Percentiles rank a stretch among this genome's conserved stretches.
Conservation (phyloP, 2,329 filamentous ascomycete genomes). For the Pyricularia pennisetigena region DNA sequence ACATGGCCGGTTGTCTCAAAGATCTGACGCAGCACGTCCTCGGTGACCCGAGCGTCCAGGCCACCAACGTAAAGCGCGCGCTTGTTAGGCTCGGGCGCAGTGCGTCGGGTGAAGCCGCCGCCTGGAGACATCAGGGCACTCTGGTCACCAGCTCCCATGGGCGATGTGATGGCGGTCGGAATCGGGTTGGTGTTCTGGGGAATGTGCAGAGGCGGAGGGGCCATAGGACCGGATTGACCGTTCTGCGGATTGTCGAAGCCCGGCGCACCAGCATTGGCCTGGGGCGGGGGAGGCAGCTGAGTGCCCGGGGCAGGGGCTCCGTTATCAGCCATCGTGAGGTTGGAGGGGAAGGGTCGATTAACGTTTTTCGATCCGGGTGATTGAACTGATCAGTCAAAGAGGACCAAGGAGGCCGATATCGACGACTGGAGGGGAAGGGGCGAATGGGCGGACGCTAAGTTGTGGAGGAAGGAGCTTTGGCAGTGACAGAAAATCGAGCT, state of each 20-base stretch:
- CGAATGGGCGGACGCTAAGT: neutral
- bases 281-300: conserved; percentile 61
- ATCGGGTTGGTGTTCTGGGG: conserved; percentile 95
- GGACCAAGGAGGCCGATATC: neutral
- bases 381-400: neutral
- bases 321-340: conserved; percentile 65
- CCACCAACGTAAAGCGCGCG: conserved; percentile 92
- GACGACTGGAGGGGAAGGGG: neutral
- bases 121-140: conserved; percentile 72
- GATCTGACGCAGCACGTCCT: conserved; percentile 93
- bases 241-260: conserved; percentile 72
- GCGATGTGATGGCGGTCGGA: conserved; percentile 83
- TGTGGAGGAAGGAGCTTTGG: neutral
- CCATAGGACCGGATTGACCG: conserved; percentile 60
- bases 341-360: conserved; percentile 6
- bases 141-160: conserved; percentile 58
- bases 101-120: conserved; percentile 74
- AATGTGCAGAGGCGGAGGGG: conserved; percentile 84
- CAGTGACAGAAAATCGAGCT: conserved; percentile 1
- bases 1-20: conserved; percentile 99
- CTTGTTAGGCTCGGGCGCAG: conserved; percentile 97
- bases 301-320: conserved; percentile 50
- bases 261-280: conserved; percentile 59
- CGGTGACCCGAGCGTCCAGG: conserved; percentile 87
- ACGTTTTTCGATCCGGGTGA: neutral